Conservation (phyloP, 176 grass and related monocot species). For the Eleusine coracana region DNA sequence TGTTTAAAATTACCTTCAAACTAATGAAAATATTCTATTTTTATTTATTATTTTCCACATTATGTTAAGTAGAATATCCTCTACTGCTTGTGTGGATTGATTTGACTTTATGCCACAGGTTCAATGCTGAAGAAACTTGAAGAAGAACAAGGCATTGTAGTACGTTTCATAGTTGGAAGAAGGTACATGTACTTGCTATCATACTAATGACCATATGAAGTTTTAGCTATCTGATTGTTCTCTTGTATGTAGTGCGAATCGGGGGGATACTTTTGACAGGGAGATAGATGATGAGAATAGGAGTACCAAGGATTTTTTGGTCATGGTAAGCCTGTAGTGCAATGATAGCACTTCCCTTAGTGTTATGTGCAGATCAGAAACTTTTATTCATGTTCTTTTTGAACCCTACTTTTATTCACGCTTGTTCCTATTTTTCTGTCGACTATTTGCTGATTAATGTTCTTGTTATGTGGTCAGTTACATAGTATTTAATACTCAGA, state of each 20-base stretch:
- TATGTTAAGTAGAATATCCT: conserved; percentile 8
- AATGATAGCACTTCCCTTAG: not conserved
- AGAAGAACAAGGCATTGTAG: conserved; percentile 88
- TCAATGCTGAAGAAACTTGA: conserved; percentile 88
- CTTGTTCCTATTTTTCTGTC: conserved; percentile 18
- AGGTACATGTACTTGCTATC: conserved; percentile 55
- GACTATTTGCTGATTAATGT: conserved; percentile 24
- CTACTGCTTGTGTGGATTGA: conserved; percentile 33
- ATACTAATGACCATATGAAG: conserved; percentile 28
- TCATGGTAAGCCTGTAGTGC: conserved; percentile 66
- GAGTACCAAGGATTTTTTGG: conserved; percentile 79
- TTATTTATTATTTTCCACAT: not conserved
- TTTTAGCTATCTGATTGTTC: conserved; percentile 50
- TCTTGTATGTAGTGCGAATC: conserved; percentile 67
- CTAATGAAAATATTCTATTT: conserved; percentile 14
- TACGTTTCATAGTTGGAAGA: conserved; percentile 95
- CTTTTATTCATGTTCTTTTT: not conserved
- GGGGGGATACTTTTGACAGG: conserved; percentile 76
- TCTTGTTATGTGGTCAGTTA: not conserved
- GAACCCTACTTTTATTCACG: not conserved
- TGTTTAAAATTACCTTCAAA: conserved; percentile 11
- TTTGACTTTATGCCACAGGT: conserved; percentile 56
- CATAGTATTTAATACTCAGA: not conserved
- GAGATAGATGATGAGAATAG: conserved; percentile 92
- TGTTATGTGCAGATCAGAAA: conserved; percentile 25